phyloP scores from a whole-genome alignment of 192 early-diverging fungal species.

The Gaertneriomyces sp. region DNA sequence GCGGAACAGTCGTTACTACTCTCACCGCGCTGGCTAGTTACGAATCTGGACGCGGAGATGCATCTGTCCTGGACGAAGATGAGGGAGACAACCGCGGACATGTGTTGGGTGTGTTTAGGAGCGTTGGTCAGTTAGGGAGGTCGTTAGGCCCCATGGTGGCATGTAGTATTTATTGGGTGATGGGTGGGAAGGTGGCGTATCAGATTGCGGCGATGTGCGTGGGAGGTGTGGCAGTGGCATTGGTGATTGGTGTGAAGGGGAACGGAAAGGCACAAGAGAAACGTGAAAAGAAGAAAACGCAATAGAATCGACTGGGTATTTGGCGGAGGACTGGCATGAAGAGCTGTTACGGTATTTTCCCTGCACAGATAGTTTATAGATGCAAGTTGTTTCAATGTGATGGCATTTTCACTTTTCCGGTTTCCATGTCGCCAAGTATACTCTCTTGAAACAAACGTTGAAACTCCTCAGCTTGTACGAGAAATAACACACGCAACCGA shows the following conservation, averaged over 20 bases:
- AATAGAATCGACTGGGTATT: too few species aligned
- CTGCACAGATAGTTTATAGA: too few species aligned
- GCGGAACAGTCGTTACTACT: constrained; percentile 91
- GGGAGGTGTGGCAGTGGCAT: constrained; percentile 8
- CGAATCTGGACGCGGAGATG: constrained; percentile 26
- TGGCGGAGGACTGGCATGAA: too few species aligned
- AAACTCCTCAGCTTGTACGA: too few species aligned
- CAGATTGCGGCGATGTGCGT: constrained; percentile 24
- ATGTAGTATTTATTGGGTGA: constrained; percentile 80
- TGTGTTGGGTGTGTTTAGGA: constrained; percentile 79
- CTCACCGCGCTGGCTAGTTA: constrained; percentile 72
- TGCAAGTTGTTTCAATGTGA: too few species aligned
- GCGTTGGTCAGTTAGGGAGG: constrained; percentile 87
- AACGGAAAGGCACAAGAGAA: too few species aligned
- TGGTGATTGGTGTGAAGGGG: not conserved
- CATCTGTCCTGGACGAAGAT: not conserved
- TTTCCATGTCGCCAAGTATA: too few species aligned
- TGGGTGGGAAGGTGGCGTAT: constrained; percentile 40
- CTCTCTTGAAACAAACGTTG: too few species aligned
- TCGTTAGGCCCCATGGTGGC: constrained; percentile 83
- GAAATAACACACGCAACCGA: too few species aligned
- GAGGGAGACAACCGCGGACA: constrained; percentile 53
- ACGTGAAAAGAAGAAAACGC: too few species aligned
- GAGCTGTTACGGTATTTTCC: too few species aligned
- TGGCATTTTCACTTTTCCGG: too few species aligned